A percentile compares a stretch with the other conserved stretches of the same genome.
Evolutionary conservation across 106 monocot genomes (phyloP).

Genomic region (Posidonia australis): DNA sequence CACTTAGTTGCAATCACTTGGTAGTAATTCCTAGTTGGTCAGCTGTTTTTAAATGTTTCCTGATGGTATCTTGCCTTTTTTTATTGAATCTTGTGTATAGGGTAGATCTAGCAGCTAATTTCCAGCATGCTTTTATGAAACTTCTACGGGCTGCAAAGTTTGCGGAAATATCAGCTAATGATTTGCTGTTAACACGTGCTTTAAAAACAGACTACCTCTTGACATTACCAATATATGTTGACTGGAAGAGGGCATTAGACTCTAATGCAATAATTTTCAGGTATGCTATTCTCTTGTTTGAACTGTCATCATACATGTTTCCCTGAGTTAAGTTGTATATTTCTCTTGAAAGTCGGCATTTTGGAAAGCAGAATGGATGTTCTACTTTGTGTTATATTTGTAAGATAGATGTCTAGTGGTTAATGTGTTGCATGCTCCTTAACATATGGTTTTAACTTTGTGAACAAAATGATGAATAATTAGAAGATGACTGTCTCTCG

Average conservation of each 20-base stretch:
- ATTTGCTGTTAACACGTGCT: slow-evolving; percentile 65
- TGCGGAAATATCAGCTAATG: slow-evolving; percentile 83
- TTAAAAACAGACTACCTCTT: slow-evolving; percentile 88
- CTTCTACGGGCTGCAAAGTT: slow-evolving; percentile 78
- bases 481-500: too few relatives aligned
- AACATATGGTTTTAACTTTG: too few relatives aligned
- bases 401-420: too few relatives aligned
- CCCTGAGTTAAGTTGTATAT: too few relatives aligned
- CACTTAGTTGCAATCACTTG: not conserved
- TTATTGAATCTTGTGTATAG: slow-evolving; percentile 21
- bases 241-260: slow-evolving; percentile 83
- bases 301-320: too few relatives aligned
- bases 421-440: too few relatives aligned
- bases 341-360: too few relatives aligned
- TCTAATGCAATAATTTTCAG: slow-evolving; percentile 97
- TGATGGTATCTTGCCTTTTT: not conserved
- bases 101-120: slow-evolving; percentile 43
- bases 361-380: too few relatives aligned
- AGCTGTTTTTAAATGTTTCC: not conserved
- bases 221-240: slow-evolving; percentile 88
- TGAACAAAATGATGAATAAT: too few relatives aligned
- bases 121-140: slow-evolving; percentile 78
- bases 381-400: too few relatives aligned
- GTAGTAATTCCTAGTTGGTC: not conserved
- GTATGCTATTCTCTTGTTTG: slow-evolving; percentile 11